Base-by-base conservation (phyloP, 2,329 filamentous ascomycete species). In the Sclerotinia borealis region DNA sequence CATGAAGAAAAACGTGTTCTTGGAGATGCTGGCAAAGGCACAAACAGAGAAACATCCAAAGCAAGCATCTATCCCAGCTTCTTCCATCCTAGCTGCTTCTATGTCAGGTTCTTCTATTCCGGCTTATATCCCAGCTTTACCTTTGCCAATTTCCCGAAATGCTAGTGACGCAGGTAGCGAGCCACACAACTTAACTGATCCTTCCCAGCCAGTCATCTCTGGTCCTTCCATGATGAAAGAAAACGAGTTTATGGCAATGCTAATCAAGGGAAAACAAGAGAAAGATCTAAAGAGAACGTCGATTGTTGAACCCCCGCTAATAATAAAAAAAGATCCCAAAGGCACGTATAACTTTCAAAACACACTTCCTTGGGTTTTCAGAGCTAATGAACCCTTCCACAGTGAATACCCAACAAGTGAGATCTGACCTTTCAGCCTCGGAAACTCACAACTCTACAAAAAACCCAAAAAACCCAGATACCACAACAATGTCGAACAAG, bases 181-280 rank as follows among this genome's bases (percentile, higher is more conserved):
- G 25, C 25, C 22, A 19, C 22, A 3, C 4, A 3, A 10, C 39
- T 19, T 17, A 19, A 19, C 15, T 31, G 19, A 7, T 17, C 27
- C 27, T 34, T 7, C 15, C 5, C 36, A 39, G 22, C 9, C n/a
- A 27, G 13, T 25, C 8, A 54, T 34, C 15, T 22, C 48, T 36
- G 39, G 51, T n/a, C 54, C 36, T 17, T 22, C 27, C n/a, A 9
- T 45, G 11, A 55, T 48, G 39, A 34, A 36, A 31, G 49, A 52
- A 39, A 39, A 47, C n/a, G 48, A 64, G 7, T 64, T 64, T 51
- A 29, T 48, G 55, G 34, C 22, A 29, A 47, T 64, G 22, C 29
- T 64, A 31, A 10, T 54, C 31, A 52, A 47, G 31, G 19, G 37
- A 49, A 22, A 41, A 25, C 34, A 61, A 36, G 62, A 51, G 43